Evolutionary conservation across 306 rosid genomes (phyloP), one percentile per base, ranked within the genome.

Genomic region (Gillenia trifoliata): DNA sequence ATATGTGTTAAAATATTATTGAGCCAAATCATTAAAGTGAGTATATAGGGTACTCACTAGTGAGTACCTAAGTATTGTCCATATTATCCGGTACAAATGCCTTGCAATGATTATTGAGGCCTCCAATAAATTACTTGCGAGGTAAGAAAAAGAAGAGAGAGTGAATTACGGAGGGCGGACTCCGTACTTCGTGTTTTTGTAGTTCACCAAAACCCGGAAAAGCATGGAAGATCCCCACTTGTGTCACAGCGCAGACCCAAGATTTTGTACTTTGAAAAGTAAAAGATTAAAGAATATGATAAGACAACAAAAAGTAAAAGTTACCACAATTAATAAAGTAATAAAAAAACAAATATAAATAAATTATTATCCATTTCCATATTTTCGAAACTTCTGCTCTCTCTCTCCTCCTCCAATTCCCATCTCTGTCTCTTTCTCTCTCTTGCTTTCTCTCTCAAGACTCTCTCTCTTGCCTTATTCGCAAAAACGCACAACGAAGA

Each of bases 381-480:
- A 1, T 64, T 64, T 62, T 16, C 83, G 84, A 81, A 85, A 84
- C 85, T 81, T 81, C 60, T 40, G 77, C 56, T 69, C 64, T 8
- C 49, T 52, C 19, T 56, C 71, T 23, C 55, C 23, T 8, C 20
- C 68, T 11, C 25, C 71, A 73, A 66, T 75, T 26, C 16, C 60
- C 66, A 50, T 25, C 75, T 45, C 63, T 26, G 71, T 54, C 2
- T 66, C 50, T 75, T 59, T 50, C 4, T 10, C 16, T 11, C 4
- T 57, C 5, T 16, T 16, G 7, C 11, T n/a, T 17, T 49, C 43
- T 63, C 63, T 25, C 52, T 63, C 29, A 30, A n/a, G 22, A 22
- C 64, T 30, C 31, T 60, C 1, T 22, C 9, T 38, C n/a, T 1
- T 23, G 11, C 34, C 25, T 26, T 28, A 0, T 6, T 59, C 33